A percentile compares a stretch with the other conserved stretches of the same genome.
These are phyloP conservation scores for Mesembryanthemum crystallinum DNA, from an alignment of 148 eudicot genomes.

Conservation along the genomic window DNA sequence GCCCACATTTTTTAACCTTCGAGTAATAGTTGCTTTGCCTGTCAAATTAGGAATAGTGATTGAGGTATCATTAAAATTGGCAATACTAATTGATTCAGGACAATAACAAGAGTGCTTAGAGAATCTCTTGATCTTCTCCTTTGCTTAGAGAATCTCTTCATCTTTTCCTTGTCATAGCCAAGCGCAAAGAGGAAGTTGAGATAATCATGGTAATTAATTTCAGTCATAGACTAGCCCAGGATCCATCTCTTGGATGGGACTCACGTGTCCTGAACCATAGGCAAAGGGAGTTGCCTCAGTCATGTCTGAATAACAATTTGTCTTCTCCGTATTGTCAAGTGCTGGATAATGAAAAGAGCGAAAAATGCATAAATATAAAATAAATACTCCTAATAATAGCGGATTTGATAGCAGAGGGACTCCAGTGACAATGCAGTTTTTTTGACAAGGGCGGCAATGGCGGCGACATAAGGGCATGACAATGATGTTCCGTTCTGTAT, in stretches of 20 bases:
- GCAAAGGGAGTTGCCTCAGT: slow-evolving; percentile 26
- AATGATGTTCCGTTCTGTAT: slow-evolving; percentile 61
- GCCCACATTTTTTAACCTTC: slow-evolving; percentile 59
- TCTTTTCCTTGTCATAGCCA: slow-evolving; percentile 15
- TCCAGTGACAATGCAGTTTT: slow-evolving; percentile 52
- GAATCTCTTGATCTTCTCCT: slow-evolving; percentile 2
- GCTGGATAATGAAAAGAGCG: neutral
- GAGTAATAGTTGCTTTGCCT: slow-evolving; percentile 23
- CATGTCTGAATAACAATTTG: slow-evolving; percentile 5
- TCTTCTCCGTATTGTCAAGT: slow-evolving; percentile 13
- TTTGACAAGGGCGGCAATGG: slow-evolving; percentile 55
- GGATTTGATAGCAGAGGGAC: slow-evolving; percentile 68
- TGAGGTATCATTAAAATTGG: slow-evolving; percentile 42
- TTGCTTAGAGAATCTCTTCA: slow-evolving; percentile 8
- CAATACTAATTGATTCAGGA: neutral
- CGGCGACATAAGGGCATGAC: slow-evolving; percentile 67
- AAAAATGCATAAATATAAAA: neutral
- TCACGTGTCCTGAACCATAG: slow-evolving; percentile 26
- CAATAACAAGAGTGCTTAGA: slow-evolving; percentile 16
- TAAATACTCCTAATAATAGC: slow-evolving; percentile 36
- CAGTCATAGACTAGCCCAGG: slow-evolving; percentile 36
- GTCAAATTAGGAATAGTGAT: slow-evolving; percentile 32
- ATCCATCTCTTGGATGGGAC: slow-evolving; percentile 30
- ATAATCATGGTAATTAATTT: slow-evolving; percentile 20
- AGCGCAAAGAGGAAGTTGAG: slow-evolving; percentile 21